Evolutionary conservation across 208 protist genomes (phyloP), one percentile per base, ranked within the genome.

Genomic region (Perkinsela sp.): DNA sequence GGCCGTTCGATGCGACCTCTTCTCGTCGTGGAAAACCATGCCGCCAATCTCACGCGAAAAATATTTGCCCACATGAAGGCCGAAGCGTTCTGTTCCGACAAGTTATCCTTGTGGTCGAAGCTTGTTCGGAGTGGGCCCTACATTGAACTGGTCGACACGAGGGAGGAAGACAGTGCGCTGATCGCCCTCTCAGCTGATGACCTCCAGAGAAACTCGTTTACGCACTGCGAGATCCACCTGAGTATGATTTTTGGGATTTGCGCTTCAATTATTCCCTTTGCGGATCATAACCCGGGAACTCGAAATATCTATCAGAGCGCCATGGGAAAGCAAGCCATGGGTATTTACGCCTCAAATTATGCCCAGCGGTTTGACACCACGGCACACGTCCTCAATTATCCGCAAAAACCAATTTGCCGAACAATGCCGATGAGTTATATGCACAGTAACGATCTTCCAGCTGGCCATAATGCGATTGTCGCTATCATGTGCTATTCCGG

Each of bases 301-400:
- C 84, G 97, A 32, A 99, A 99, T 78, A 99, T 96, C 0, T 99
- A 98, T 76, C 97, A 99, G 85, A 99, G 94, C 68, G 96, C 97
- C 67, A 99, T 99, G 97, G 97, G 97, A 70, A 99, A 99, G 75
- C 96, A 99, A 77, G 95, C 94, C 0, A 93, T 97, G 13, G 94
- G 95, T 32, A 84, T 82, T 2, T 94, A 96, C 77, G 88, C 84
- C 2, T 92, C 85, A 31, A 97, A 96, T 76, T 86, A 93, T 78
- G 86, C 88, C 70, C 82, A 92, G 30, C 84, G 97, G 66, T 94
- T 97, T 16, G 97, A 99, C 77, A 98, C 97, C 16, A 80, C 98
- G 0, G 76, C 97, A 29, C 96, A 99, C 70, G 75, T 97, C 28
- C 76, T 98, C 31, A 84, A 95, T 28, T 98, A 99, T 76, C 96